These are phyloP conservation scores for Phaseolus lunatus DNA, from an alignment of 306 rosid species.

Conservation along the genomic window DNA sequence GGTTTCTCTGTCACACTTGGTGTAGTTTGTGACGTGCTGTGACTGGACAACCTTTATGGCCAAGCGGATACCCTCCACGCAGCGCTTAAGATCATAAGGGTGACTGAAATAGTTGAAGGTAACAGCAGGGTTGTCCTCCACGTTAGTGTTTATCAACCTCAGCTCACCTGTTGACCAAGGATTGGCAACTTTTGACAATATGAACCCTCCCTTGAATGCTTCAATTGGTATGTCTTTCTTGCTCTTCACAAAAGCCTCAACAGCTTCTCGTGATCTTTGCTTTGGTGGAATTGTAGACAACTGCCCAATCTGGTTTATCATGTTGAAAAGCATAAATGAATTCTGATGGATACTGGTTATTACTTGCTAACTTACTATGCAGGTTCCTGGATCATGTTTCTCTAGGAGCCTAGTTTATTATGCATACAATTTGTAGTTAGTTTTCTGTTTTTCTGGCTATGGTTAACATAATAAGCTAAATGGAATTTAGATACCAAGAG, in stretches of 20 bases:
- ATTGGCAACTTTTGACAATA: constrained; percentile 71
- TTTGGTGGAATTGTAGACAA: constrained; percentile 86
- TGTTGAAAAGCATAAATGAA: background rate
- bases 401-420: background rate
- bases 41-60: constrained; percentile 71
- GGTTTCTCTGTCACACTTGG: constrained; percentile 49
- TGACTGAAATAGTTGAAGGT: constrained; percentile 90
- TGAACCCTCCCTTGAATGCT: constrained; percentile 87
- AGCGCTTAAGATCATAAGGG: constrained; percentile 70
- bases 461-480: background rate
- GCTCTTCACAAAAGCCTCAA: constrained; percentile 56
- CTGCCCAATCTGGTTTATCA: constrained; percentile 74
- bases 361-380: constrained; percentile 4
- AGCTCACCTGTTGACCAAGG: constrained; percentile 79
- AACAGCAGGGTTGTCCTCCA: constrained; percentile 76
- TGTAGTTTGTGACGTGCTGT: constrained; percentile 61
- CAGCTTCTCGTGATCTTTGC: constrained; percentile 73
- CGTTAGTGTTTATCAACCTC: constrained; percentile 61
- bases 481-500: background rate
- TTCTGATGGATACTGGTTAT: background rate
- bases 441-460: background rate
- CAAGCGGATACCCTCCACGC: constrained; percentile 73
- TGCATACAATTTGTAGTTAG: too few species aligned
- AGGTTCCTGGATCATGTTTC: background rate
- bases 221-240: constrained; percentile 71